These are phyloP conservation scores for Alternaria angustiovoidea DNA, from an alignment of 2,329 filamentous ascomycete species.

Conservation along the genomic window DNA sequence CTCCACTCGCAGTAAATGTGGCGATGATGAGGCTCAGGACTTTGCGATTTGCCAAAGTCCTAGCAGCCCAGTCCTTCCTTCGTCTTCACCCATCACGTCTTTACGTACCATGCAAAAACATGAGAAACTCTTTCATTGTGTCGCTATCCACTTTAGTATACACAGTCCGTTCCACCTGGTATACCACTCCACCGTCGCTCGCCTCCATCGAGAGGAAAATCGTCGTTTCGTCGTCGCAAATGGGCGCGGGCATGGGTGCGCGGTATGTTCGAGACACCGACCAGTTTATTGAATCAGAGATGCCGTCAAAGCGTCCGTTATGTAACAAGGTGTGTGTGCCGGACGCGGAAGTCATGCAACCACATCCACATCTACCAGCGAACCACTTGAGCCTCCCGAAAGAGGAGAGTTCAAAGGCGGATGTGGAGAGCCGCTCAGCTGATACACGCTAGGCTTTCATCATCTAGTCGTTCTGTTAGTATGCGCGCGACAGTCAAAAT, in stretches of 20 bases:
- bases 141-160: conserved; percentile 9
- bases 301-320: conserved; percentile 96
- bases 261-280: conserved; percentile 51
- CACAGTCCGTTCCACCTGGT: background rate
- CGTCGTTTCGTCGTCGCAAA: background rate
- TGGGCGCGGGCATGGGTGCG: background rate
- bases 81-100: conserved; percentile 5
- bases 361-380: conserved; percentile 68
- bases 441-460: conserved; percentile 99
- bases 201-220: background rate
- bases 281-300: conserved; percentile 82
- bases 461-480: conserved; percentile 70
- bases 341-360: conserved; percentile 97
- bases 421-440: conserved; percentile 80
- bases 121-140: conserved; percentile 10
- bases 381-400: conserved; percentile 88
- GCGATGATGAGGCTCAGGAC: conserved; percentile 14
- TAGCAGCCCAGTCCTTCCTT: background rate
- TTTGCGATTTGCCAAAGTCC: background rate
- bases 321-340: conserved; percentile 99
- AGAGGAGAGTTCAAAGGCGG: conserved; percentile 83
- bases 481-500: conserved; percentile 2
- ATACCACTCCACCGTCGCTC: background rate
- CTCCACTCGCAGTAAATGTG: conserved; percentile 41
- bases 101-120: conserved; percentile 1